A percentile compares a stretch with the other conserved stretches of the same genome.
phyloP scores from a whole-genome alignment of 192 early-diverging fungal genomes.

The Rhizoclosmatium globosum region DNA sequence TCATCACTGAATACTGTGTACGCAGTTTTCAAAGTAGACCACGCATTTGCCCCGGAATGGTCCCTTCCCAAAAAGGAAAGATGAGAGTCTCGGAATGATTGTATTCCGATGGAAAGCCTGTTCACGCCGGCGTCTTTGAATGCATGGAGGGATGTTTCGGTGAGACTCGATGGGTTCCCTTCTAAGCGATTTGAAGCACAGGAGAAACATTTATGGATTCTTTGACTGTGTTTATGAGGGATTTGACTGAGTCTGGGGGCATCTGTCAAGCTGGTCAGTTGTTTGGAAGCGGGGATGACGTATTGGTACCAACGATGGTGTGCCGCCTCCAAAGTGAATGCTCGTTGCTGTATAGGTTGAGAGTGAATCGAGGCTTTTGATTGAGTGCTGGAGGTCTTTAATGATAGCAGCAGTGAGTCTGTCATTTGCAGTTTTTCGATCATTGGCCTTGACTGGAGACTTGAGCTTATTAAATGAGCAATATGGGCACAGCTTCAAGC shows the following conservation, averaged over 20 bases:
- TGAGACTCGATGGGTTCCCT: slow-evolving; percentile 29
- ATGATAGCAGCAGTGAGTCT: not conserved
- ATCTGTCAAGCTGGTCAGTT: no score
- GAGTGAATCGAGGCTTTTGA: not conserved
- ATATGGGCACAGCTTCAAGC: slow-evolving; percentile 58
- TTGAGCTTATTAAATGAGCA: slow-evolving; percentile 61
- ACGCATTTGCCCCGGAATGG: slow-evolving; percentile 31
- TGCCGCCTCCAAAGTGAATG: slow-evolving; percentile 65
- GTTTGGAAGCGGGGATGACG: slow-evolving; percentile 36
- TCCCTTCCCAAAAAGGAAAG: slow-evolving; percentile 54
- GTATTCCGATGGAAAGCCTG: slow-evolving; percentile 63
- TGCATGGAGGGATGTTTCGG: slow-evolving; percentile 43
- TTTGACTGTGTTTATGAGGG: slow-evolving; percentile 31
- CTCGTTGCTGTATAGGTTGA: slow-evolving; percentile 29
- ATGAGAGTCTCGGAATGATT: slow-evolving; percentile 50
- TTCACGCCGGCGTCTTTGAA: slow-evolving; percentile 50
- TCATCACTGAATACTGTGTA: slow-evolving; percentile 29
- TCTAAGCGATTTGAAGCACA: slow-evolving; percentile 60
- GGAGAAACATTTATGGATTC: slow-evolving; percentile 34
- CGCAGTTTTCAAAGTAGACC: not conserved
- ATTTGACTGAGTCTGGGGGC: slow-evolving; percentile 6
- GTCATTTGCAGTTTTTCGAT: not conserved
- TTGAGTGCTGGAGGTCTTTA: not conserved
- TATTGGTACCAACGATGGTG: slow-evolving; percentile 55
- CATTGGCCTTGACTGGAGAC: not conserved